A percentile compares a stretch with the other conserved stretches of the same genome.
These are phyloP conservation scores for Thozetella sp. DNA, from an alignment of 495 filamentous ascomycete species.

Conservation along the genomic window DNA sequence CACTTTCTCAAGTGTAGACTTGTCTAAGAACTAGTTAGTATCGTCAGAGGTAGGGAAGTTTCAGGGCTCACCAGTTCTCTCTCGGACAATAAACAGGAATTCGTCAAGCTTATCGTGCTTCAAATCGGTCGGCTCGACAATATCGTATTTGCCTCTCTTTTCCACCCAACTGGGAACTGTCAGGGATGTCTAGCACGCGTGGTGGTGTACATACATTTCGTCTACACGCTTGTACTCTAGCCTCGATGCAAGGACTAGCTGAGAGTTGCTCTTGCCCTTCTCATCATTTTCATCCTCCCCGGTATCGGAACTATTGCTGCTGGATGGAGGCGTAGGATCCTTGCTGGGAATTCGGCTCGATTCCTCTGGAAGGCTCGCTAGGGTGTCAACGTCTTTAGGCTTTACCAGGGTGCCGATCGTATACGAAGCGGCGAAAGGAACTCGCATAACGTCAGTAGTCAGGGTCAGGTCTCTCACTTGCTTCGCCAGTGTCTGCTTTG, in stretches of 20 bases:
- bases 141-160: neutral
- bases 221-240: neutral
- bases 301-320: neutral
- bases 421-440: neutral
- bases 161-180: neutral
- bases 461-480: neutral
- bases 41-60: neutral
- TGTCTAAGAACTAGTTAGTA: conserved; percentile 1
- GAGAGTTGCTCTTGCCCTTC: neutral
- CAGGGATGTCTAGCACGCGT: neutral
- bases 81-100: neutral
- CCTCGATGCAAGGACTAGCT: neutral
- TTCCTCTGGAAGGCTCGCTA: neutral
- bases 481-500: neutral
- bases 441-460: neutral
- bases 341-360: neutral
- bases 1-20: neutral
- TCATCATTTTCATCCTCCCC: neutral
- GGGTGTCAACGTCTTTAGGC: neutral
- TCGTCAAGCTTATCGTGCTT: neutral
- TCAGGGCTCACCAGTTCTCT: neutral
- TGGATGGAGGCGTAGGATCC: neutral
- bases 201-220: neutral
- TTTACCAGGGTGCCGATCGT: neutral
- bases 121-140: neutral